A percentile compares a stretch with the other conserved stretches of the same genome.
These are phyloP conservation scores for Bassia scoparia DNA, from an alignment of 148 eudicot genomes.

Conservation along the genomic window DNA sequence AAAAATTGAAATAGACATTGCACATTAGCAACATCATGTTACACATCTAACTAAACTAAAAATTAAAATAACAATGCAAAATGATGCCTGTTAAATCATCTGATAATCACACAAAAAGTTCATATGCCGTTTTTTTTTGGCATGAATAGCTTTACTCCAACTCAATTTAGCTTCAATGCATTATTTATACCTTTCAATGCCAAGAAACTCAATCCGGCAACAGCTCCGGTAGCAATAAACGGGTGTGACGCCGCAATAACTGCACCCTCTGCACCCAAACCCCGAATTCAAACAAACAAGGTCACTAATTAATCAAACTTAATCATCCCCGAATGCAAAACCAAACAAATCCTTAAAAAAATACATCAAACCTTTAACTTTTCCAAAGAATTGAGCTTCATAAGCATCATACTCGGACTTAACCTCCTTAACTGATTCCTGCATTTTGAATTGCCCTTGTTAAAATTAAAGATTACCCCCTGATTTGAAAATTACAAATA, in stretches of 20 bases:
- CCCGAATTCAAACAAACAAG: background rate
- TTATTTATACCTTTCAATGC: conserved; percentile 51
- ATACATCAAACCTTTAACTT: conserved; percentile 54
- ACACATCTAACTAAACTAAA: background rate
- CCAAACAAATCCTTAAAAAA: background rate
- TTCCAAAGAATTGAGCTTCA: conserved; percentile 53
- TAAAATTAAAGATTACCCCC: background rate
- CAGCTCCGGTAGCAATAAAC: conserved; percentile 54
- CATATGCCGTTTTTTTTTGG: too few species aligned
- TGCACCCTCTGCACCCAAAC: conserved; percentile 54
- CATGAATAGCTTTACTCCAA: too few species aligned
- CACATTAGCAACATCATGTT: background rate
- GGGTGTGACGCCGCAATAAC: conserved; percentile 60
- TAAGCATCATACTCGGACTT: conserved; percentile 53
- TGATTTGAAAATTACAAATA: background rate
- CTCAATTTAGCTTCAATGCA: too few species aligned
- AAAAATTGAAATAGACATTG: too few species aligned
- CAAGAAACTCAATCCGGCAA: conserved; percentile 54
- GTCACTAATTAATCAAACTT: background rate
- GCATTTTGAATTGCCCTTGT: conserved; percentile 14
- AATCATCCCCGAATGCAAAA: background rate
- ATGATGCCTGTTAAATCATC: background rate
- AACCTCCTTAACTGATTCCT: conserved; percentile 66
- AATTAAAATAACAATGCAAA: background rate
- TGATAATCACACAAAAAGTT: too few species aligned